Conservation (phyloP, 495 filamentous ascomycete genomes). For the Hypoxylon lenormandii region DNA sequence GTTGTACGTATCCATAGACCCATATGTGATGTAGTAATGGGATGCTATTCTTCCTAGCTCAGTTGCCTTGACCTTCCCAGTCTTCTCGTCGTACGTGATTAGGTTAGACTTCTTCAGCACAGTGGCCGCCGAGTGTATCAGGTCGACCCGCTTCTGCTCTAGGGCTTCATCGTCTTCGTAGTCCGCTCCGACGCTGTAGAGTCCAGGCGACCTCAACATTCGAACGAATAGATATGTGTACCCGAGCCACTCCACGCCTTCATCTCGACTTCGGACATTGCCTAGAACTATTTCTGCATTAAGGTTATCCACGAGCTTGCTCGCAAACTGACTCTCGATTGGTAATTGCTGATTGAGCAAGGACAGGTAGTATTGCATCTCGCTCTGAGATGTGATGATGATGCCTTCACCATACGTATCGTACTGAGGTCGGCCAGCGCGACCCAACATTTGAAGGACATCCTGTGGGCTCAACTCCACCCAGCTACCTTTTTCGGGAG, state of each 20-base stretch:
- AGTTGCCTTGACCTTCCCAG: slow-evolving; percentile 86
- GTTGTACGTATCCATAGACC: slow-evolving; percentile 96
- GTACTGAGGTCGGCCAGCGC: slow-evolving; percentile 94
- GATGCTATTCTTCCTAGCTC: slow-evolving; percentile 95
- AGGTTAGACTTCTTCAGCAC: slow-evolving; percentile 88
- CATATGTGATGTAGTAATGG: slow-evolving; percentile 97
- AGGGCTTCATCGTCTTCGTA: slow-evolving; percentile 91
- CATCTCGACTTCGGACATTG: slow-evolving; percentile 90
- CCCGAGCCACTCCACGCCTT: slow-evolving; percentile 97
- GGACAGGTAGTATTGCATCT: slow-evolving; percentile 97
- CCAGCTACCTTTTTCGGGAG: slow-evolving; percentile 98
- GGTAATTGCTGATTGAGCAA: slow-evolving; percentile 96
- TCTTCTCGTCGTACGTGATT: slow-evolving; percentile 94
- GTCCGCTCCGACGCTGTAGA: slow-evolving; percentile 95
- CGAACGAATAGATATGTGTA: slow-evolving; percentile 98
- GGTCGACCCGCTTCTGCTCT: slow-evolving; percentile 95
- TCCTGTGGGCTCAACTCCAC: slow-evolving; percentile 98
- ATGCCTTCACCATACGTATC: slow-evolving; percentile 98
- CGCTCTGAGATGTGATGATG: slow-evolving; percentile 93
- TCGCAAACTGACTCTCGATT: slow-evolving; percentile 95
- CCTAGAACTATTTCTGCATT: slow-evolving; percentile 97
- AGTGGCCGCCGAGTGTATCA: slow-evolving; percentile 91
- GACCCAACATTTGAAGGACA: slow-evolving; percentile 97
- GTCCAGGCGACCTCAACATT: slow-evolving; percentile 93
- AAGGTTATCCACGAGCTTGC: slow-evolving; percentile 93